Conservation (phyloP, 768 basidiomycete genomes). For the Lactarius hengduanensis region DNA sequence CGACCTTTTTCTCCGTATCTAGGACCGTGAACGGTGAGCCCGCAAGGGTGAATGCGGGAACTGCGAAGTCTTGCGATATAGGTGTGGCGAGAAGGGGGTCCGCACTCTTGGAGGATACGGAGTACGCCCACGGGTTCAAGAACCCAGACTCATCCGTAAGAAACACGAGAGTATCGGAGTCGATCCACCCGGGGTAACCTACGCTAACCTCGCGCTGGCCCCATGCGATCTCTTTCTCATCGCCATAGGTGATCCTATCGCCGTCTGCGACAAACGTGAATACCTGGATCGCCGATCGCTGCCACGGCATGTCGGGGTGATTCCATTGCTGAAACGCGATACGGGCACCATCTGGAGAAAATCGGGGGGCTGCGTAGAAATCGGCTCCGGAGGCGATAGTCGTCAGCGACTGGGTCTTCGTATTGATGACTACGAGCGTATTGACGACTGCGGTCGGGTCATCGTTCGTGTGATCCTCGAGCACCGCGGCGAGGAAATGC, state of each 20-base stretch:
- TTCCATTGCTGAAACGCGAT: slow-evolving; percentile 67
- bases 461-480: slow-evolving; percentile 68
- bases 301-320: slow-evolving; percentile 74
- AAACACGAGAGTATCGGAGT: slow-evolving; percentile 11
- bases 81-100: slow-evolving; percentile 5
- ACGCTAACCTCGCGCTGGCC: slow-evolving; percentile 14
- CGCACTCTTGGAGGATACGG: neutral
- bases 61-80: slow-evolving; percentile 11
- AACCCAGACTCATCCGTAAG: slow-evolving; percentile 19
- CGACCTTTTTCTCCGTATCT: neutral
- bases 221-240: slow-evolving; percentile 13
- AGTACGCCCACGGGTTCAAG: slow-evolving; percentile 17
- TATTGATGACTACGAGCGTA: slow-evolving; percentile 56
- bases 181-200: slow-evolving; percentile 13
- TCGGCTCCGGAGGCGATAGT: slow-evolving; percentile 58
- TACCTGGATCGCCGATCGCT: slow-evolving; percentile 55
- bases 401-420: slow-evolving; percentile 42
- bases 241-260: slow-evolving; percentile 17
- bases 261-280: slow-evolving; percentile 43
- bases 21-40: slow-evolving; percentile 13
- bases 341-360: slow-evolving; percentile 57
- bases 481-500: slow-evolving; percentile 56
- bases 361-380: slow-evolving; percentile 64
- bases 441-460: slow-evolving; percentile 53
- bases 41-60: slow-evolving; percentile 10